These are phyloP conservation scores for Fusarium palustre DNA, from an alignment of 2,329 filamentous ascomycete genomes.

Conservation along the genomic window DNA sequence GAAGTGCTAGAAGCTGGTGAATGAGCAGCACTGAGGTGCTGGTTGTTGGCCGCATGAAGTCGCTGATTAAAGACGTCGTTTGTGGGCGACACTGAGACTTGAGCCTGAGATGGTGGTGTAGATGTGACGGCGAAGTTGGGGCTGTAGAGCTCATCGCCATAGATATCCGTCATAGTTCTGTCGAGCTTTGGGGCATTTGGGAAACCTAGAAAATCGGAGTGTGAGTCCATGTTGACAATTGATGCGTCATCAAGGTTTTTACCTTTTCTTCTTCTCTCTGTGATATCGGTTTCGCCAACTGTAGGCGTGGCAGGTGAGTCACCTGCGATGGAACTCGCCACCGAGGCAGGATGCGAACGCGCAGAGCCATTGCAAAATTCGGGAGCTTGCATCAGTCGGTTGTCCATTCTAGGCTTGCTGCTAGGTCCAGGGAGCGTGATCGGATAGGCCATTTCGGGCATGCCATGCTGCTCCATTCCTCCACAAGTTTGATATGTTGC, in stretches of 20 bases:
- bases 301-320: slow-evolving; percentile 71
- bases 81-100: slow-evolving; percentile 59
- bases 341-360: slow-evolving; percentile 65
- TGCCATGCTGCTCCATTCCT: slow-evolving; percentile 51
- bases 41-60: slow-evolving; percentile 81
- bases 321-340: slow-evolving; percentile 67
- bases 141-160: slow-evolving; percentile 86
- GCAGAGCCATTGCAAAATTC: slow-evolving; percentile 57
- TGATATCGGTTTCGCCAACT: slow-evolving; percentile 61
- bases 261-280: slow-evolving; percentile 67
- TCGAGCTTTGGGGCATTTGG: slow-evolving; percentile 79
- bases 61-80: slow-evolving; percentile 78
- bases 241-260: slow-evolving; percentile 47
- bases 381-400: slow-evolving; percentile 59
- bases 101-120: slow-evolving; percentile 62
- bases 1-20: slow-evolving; percentile 61
- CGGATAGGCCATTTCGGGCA: slow-evolving; percentile 56
- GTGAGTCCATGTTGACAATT: slow-evolving; percentile 66
- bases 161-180: slow-evolving; percentile 87
- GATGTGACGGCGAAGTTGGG: slow-evolving; percentile 72
- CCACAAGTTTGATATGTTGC: slow-evolving; percentile 55
- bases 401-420: slow-evolving; percentile 55
- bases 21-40: slow-evolving; percentile 71
- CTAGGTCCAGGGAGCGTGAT: slow-evolving; percentile 53
- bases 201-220: slow-evolving; percentile 59